phyloP scores from a whole-genome alignment of 768 basidiomycete species.

The Trametes maxima region DNA sequence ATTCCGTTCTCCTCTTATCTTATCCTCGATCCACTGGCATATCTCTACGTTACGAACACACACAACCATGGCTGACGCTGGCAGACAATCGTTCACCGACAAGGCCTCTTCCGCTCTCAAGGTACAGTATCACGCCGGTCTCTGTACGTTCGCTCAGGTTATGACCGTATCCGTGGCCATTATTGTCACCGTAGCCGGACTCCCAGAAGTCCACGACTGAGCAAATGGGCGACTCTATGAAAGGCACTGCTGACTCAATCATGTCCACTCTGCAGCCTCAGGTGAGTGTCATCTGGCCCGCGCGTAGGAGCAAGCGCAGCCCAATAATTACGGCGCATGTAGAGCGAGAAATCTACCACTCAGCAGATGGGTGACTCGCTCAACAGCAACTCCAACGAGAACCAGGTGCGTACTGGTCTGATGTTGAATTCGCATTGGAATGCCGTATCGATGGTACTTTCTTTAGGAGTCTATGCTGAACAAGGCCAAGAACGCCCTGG shows the following conservation, averaged over 20 bases:
- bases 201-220: slow-evolving; percentile 38
- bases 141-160: not conserved
- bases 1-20: not conserved
- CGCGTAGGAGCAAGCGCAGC: not conserved
- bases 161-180: not conserved
- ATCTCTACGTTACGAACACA: slow-evolving; percentile 46
- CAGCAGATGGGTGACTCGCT: slow-evolving; percentile 38
- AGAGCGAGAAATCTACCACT: slow-evolving; percentile 37
- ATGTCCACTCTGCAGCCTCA: slow-evolving; percentile 31
- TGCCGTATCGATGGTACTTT: not conserved
- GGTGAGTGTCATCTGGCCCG: slow-evolving; percentile 18
- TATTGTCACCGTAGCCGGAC: slow-evolving; percentile 29
- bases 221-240: slow-evolving; percentile 37
- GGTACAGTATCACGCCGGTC: slow-evolving; percentile 21
- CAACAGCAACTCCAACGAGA: slow-evolving; percentile 34
- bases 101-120: slow-evolving; percentile 35
- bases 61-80: slow-evolving; percentile 35
- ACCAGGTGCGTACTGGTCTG: slow-evolving; percentile 13
- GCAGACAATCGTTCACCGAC: slow-evolving; percentile 37
- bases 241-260: slow-evolving; percentile 34
- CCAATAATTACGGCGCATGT: slow-evolving; percentile 16
- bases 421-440: not conserved
- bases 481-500: slow-evolving; percentile 37
- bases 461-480: slow-evolving; percentile 29
- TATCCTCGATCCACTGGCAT: not conserved